A percentile compares a stretch with the other conserved stretches of the same genome.
Evolutionary conservation across 2,329 filamentous ascomycete species (phyloP).

Genomic region (Metarhizium humberi): DNA sequence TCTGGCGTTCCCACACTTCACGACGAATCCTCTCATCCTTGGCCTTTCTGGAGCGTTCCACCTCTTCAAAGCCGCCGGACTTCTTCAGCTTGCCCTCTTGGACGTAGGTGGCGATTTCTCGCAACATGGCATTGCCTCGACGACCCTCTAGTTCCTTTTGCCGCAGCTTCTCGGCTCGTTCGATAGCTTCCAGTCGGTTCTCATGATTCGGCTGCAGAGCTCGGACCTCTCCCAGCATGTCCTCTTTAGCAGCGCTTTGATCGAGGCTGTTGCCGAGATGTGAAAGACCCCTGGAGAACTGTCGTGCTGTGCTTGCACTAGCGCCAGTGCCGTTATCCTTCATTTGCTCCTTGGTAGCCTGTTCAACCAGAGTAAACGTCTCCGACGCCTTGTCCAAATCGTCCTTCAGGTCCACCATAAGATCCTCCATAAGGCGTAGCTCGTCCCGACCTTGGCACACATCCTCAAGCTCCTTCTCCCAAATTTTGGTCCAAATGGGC

Average conservation of each 20-base stretch:
- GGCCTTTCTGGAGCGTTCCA: slow-evolving; percentile 70
- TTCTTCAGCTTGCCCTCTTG: slow-evolving; percentile 90
- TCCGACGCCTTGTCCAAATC: slow-evolving; percentile 91
- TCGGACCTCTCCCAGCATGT: slow-evolving; percentile 83
- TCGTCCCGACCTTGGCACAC: slow-evolving; percentile 94
- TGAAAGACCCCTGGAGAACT: slow-evolving; percentile 45
- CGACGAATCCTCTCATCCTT: slow-evolving; percentile 81
- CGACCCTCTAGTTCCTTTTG: slow-evolving; percentile 80
- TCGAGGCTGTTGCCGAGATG: slow-evolving; percentile 50
- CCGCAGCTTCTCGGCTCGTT: slow-evolving; percentile 86
- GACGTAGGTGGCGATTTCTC: slow-evolving; percentile 78
- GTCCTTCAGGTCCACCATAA: slow-evolving; percentile 84
- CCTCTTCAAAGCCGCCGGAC: slow-evolving; percentile 88
- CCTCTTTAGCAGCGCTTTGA: slow-evolving; percentile 78
- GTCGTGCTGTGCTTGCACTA: slow-evolving; percentile 41
- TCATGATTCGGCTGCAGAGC: slow-evolving; percentile 93
- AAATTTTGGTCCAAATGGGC: slow-evolving; percentile 97
- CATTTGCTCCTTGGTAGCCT: slow-evolving; percentile 97
- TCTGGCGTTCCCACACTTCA: slow-evolving; percentile 65
- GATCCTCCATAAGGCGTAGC: slow-evolving; percentile 91
- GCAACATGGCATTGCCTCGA: slow-evolving; percentile 66
- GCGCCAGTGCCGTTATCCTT: slow-evolving; percentile 54
- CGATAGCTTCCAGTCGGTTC: slow-evolving; percentile 85
- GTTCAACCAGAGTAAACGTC: slow-evolving; percentile 90
- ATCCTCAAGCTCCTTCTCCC: slow-evolving; percentile 94